Evolutionary conservation across 2,329 filamentous ascomycete species (phyloP).

Genomic region (Stagonosporopsis tanaceti): DNA sequence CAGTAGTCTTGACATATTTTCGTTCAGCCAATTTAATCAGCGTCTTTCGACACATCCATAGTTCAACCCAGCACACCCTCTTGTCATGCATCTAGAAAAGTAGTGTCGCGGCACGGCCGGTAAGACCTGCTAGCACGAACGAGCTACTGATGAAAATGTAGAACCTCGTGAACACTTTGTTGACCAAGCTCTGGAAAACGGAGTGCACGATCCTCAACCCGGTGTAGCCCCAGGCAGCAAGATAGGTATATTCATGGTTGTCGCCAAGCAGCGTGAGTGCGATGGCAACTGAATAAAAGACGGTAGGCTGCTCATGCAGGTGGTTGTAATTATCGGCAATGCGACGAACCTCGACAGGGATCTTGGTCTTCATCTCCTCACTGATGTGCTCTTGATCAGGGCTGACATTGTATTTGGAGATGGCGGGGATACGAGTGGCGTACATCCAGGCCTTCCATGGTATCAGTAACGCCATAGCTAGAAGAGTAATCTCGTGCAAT

Average conservation of each 20-base stretch:
- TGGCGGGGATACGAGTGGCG: constrained; percentile 17
- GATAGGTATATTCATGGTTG: constrained; percentile 18
- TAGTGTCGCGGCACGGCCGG: constrained; percentile 13
- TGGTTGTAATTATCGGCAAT: constrained; percentile 21
- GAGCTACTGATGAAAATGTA: constrained; percentile 18
- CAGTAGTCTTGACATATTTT: background rate
- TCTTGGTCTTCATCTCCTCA: constrained; percentile 17
- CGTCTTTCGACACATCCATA: background rate
- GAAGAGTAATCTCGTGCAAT: background rate
- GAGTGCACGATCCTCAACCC: constrained; percentile 17
- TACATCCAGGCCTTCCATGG: constrained; percentile 14
- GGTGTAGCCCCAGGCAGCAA: constrained; percentile 20
- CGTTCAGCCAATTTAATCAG: background rate
- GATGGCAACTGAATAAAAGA: constrained; percentile 16
- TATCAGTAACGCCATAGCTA: background rate
- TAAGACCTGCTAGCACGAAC: constrained; percentile 13
- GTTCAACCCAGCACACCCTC: background rate
- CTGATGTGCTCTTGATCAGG: constrained; percentile 6
- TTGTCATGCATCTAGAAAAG: constrained; percentile 3
- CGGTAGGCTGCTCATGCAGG: constrained; percentile 17
- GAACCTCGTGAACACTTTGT: constrained; percentile 15
- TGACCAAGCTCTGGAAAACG: constrained; percentile 20
- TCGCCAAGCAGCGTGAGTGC: constrained; percentile 16
- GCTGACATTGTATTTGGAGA: constrained; percentile 17
- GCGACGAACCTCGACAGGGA: constrained; percentile 19